Conservation (phyloP, 352 stramenopile genomes). For the Phytophthora syringae region DNA sequence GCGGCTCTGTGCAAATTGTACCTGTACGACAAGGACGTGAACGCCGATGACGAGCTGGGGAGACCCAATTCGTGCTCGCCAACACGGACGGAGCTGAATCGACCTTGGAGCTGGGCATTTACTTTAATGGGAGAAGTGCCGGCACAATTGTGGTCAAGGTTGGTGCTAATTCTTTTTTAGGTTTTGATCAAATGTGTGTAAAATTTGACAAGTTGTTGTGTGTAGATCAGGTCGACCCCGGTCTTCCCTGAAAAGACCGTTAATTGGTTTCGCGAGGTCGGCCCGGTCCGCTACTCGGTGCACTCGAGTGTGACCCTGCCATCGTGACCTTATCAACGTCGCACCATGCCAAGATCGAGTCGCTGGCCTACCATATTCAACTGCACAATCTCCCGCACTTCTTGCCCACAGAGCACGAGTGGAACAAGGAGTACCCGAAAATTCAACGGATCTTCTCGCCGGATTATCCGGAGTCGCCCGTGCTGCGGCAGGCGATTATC, state of each 20-base stretch:
- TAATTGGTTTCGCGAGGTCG: slow-evolving; percentile 30
- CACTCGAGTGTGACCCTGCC: slow-evolving; percentile 45
- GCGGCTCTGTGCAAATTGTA: slow-evolving; percentile 38
- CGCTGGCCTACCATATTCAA: slow-evolving; percentile 43
- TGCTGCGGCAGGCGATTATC: slow-evolving; percentile 47
- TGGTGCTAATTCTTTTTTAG: background rate
- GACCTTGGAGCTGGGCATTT: slow-evolving; percentile 41
- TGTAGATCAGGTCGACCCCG: slow-evolving; percentile 37
- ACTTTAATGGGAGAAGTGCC: slow-evolving; percentile 17
- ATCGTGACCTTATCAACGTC: slow-evolving; percentile 43
- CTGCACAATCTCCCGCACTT: slow-evolving; percentile 45
- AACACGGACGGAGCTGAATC: slow-evolving; percentile 34
- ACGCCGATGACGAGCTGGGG: slow-evolving; percentile 37
- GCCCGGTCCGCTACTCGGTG: slow-evolving; percentile 44
- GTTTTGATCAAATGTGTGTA: background rate
- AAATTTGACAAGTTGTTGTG: background rate
- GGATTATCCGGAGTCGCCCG: slow-evolving; percentile 32
- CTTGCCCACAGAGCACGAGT: slow-evolving; percentile 42
- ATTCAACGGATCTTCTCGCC: slow-evolving; percentile 51
- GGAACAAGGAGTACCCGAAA: slow-evolving; percentile 48
- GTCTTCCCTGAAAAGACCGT: slow-evolving; percentile 1
- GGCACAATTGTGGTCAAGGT: slow-evolving; percentile 40
- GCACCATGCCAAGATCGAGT: slow-evolving; percentile 38
- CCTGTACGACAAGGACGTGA: slow-evolving; percentile 48
- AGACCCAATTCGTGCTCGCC: slow-evolving; percentile 32